These are phyloP conservation scores for Salix caprea DNA, from an alignment of 345 rosid genomes.

Conservation along the genomic window DNA sequence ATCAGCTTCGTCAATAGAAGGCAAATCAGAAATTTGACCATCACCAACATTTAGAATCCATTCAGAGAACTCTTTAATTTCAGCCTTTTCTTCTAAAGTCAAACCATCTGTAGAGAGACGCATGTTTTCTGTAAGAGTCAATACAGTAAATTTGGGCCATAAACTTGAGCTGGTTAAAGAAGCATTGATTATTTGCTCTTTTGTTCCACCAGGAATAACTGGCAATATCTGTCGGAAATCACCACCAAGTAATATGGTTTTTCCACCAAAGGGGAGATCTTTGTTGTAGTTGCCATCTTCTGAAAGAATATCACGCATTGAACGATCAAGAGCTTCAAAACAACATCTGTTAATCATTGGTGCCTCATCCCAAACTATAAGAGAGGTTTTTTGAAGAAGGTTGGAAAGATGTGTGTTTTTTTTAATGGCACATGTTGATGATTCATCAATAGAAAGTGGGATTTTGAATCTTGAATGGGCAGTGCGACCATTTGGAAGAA, in stretches of 20 bases:
- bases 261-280: neutral
- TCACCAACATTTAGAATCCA: neutral
- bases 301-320: neutral
- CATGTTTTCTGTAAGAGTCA: neutral
- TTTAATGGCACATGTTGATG: neutral
- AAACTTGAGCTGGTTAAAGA: neutral
- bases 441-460: neutral
- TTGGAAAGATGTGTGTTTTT: neutral
- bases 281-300: neutral
- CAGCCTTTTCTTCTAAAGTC: no score
- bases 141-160: neutral
- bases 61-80: neutral
- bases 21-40: neutral
- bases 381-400: neutral
- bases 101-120: neutral
- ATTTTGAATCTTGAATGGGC: constrained; percentile 14
- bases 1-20: neutral
- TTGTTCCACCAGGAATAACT: neutral
- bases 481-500: neutral
- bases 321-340: no score
- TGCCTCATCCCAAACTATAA: no score
- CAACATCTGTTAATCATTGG: no score
- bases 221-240: neutral
- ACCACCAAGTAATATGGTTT: neutral
- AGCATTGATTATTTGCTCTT: neutral